Base-by-base conservation (phyloP, 2,329 filamentous ascomycete genomes). In the Pseudovirgaria hyperparasitica region DNA sequence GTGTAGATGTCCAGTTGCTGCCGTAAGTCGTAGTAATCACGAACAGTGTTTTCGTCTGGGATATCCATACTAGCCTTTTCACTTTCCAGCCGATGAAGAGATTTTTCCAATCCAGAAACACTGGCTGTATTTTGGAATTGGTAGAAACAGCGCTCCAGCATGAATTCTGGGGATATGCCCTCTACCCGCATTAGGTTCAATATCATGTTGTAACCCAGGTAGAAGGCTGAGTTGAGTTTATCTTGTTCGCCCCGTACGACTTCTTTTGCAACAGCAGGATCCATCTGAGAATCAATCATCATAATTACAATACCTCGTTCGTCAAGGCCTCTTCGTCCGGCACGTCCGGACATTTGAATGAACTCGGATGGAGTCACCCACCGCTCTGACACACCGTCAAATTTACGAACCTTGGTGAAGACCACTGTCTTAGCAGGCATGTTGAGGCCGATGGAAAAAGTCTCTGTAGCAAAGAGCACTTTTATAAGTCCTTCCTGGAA, bases 401-500 rank as follows among this genome's bases (percentile, higher is more conserved):
- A 98, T 50, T 98, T 98, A 28, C 80, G 80, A 7, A 98, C 85
- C 40, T 81, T 86, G 1, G 90, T 94, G 54, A 98, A 98, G n/a
- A 98, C 86, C 2, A 98, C 90, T 1, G 90, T 98, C 63, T 94
- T 94, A 15, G 90, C 90, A 39, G 90, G 90, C 90, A 98, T 96
- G 65, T 98, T 98, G 32, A 98, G 60, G 33, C 90, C 90, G 38
- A 98, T 98, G 4, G 90, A 96, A 58, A 98, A 98, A 1, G 90
- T 98, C 54, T 98, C 92, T 1, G 90, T 98, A 1, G 90, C 90
- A 36, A 98, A 96, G 1, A 98, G 67, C 7, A 96, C 87, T 58
- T 98, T 98, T 63, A 98, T 93, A 22, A 98, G 62, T 26, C 86
- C 86, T 57, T 98, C 90, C 49, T 98, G 90, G 66, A 98, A 98